Percentiles rank a stretch among this genome's conserved stretches.
Evolutionary conservation across 805 yeast species (phyloP).

Genomic region (Kazachstania taianensis): DNA sequence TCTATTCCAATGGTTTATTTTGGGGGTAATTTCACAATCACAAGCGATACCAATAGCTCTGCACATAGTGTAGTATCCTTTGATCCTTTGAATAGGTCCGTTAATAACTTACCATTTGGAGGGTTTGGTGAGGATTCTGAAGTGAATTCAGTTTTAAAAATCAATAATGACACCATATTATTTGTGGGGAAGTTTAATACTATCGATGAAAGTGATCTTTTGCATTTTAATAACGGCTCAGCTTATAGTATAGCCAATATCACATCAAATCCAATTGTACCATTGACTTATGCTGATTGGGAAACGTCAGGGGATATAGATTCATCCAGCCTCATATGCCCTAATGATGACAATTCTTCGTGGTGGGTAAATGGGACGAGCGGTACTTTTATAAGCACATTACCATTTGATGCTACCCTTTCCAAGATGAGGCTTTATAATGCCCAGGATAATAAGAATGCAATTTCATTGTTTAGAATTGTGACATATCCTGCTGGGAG

Average conservation of each 20-base stretch:
- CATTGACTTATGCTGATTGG: slow-evolving; percentile 47
- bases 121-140: slow-evolving; percentile 59
- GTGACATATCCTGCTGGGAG: slow-evolving; percentile 72
- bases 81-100: slow-evolving; percentile 34
- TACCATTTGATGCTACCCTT: slow-evolving; percentile 52
- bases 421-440: slow-evolving; percentile 66
- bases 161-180: slow-evolving; percentile 42
- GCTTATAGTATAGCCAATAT: slow-evolving; percentile 5
- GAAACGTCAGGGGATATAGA: slow-evolving; percentile 33
- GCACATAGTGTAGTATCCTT: slow-evolving; percentile 48
- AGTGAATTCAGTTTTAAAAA: slow-evolving; percentile 52
- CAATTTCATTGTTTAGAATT: slow-evolving; percentile 56
- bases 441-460: slow-evolving; percentile 36
- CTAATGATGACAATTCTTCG: slow-evolving; percentile 30
- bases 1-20: slow-evolving; percentile 54
- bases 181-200: slow-evolving; percentile 73
- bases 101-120: slow-evolving; percentile 50
- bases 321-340: slow-evolving; percentile 44
- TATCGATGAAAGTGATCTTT: slow-evolving; percentile 41
- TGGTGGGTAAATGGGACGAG: slow-evolving; percentile 47
- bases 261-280: slow-evolving; percentile 43
- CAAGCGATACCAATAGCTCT: slow-evolving; percentile 32
- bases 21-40: slow-evolving; percentile 67
- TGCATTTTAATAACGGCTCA: slow-evolving; percentile 14
- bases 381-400: slow-evolving; percentile 56